Evolutionary conservation across 2,329 filamentous ascomycete genomes (phyloP).

Genomic region (Cryphonectria parasitica): DNA sequence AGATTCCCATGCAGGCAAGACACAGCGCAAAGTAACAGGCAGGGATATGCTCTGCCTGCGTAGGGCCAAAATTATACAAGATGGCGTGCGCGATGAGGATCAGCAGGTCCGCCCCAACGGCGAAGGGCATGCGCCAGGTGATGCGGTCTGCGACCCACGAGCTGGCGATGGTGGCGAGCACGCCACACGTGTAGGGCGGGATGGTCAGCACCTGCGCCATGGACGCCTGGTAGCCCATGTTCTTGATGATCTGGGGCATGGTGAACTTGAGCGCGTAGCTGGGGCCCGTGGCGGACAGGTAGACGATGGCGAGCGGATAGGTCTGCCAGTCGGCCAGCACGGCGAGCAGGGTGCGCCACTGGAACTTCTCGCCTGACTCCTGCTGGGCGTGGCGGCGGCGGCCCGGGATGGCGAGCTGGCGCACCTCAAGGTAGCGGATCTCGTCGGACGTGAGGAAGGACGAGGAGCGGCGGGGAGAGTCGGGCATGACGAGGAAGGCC

Average conservation of each 20-base stretch:
- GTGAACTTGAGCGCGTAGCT: slow-evolving; percentile 32
- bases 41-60: slow-evolving; percentile 45
- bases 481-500: slow-evolving; percentile 52
- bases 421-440: slow-evolving; percentile 45
- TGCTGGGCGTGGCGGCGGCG: slow-evolving; percentile 31
- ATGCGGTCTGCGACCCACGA: slow-evolving; percentile 71
- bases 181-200: slow-evolving; percentile 63
- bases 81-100: slow-evolving; percentile 63
- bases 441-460: slow-evolving; percentile 45
- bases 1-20: slow-evolving; percentile 70
- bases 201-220: slow-evolving; percentile 57
- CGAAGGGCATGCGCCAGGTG: slow-evolving; percentile 66
- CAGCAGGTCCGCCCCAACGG: slow-evolving; percentile 62
- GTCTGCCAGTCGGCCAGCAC: slow-evolving; percentile 54
- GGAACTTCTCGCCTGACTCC: slow-evolving; percentile 38
- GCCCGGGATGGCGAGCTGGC: slow-evolving; percentile 39
- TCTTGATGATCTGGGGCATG: slow-evolving; percentile 41
- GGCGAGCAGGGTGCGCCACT: slow-evolving; percentile 38
- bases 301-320: slow-evolving; percentile 46
- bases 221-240: slow-evolving; percentile 40
- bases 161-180: slow-evolving; percentile 63
- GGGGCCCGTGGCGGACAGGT: slow-evolving; percentile 47
- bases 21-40: slow-evolving; percentile 71
- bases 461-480: slow-evolving; percentile 42
- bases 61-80: slow-evolving; percentile 63